Conservation (phyloP, 2,329 filamentous ascomycete species). For the Helotiales sp. region DNA sequence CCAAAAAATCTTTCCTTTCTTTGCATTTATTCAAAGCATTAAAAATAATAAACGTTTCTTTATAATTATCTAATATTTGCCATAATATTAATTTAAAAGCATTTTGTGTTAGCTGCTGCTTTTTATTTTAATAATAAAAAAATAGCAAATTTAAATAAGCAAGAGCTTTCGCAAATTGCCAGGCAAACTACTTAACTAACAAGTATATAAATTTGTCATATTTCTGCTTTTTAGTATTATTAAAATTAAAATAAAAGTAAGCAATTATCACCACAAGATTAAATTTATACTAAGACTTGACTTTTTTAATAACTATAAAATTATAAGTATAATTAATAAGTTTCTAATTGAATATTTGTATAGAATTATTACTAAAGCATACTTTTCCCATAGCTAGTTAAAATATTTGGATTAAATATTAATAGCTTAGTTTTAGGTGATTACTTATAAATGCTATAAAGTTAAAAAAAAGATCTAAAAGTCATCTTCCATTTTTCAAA, state of each 20-base stretch:
- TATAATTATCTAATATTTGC: constrained; percentile 1
- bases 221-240: constrained; percentile 40
- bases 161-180: constrained; percentile 10
- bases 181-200: constrained; percentile 14
- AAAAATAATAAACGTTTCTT: constrained; percentile 4
- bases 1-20: background rate
- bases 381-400: constrained; percentile 49
- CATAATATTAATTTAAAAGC: background rate
- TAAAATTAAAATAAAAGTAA: constrained; percentile 50
- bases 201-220: constrained; percentile 10
- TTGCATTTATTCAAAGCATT: background rate
- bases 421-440: constrained; percentile 2
- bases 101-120: background rate
- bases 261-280: constrained; percentile 29
- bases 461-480: constrained; percentile 44
- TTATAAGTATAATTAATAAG: constrained; percentile 14
- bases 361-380: constrained; percentile 18
- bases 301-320: constrained; percentile 29
- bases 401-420: constrained; percentile 17
- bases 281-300: constrained; percentile 20
- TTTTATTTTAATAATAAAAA: background rate
- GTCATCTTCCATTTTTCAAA: constrained; percentile 44
- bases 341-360: background rate
- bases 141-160: constrained; percentile 3
- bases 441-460: constrained; percentile 43